Percentiles rank a stretch among this genome's conserved stretches.
phyloP scores from a whole-genome alignment of 768 basidiomycete genomes.

The Kwoniella dejecticola region DNA sequence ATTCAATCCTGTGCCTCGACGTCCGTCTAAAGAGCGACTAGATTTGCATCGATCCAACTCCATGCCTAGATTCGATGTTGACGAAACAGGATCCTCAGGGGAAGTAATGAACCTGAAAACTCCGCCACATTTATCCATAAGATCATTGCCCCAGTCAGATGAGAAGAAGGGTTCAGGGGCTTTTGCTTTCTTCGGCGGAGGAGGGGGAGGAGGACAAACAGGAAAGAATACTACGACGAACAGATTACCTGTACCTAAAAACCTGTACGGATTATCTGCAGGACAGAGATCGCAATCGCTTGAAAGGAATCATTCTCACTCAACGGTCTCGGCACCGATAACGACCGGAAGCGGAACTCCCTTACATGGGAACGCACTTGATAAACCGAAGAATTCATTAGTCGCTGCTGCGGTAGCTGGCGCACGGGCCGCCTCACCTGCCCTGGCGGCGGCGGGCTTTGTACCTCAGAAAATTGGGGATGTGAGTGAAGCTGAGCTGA shows the following conservation, averaged over 20 bases:
- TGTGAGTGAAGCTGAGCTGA: conserved; percentile 73
- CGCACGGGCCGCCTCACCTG: conserved; percentile 61
- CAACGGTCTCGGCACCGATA: neutral
- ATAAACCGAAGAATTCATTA: conserved; percentile 30
- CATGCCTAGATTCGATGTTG: conserved; percentile 48
- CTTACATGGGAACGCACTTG: neutral
- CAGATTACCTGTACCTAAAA: neutral
- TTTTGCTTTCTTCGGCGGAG: conserved; percentile 48
- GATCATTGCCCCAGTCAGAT: conserved; percentile 11
- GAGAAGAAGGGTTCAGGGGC: conserved; percentile 39
- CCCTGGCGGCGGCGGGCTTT: conserved; percentile 41
- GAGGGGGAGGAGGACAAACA: neutral
- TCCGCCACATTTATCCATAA: conserved; percentile 26
- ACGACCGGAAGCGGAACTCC: neutral
- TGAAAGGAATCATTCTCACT: neutral
- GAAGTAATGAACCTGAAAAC: conserved; percentile 40
- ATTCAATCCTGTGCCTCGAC: conserved; percentile 39
- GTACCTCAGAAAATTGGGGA: conserved; percentile 58
- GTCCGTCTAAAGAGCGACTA: conserved; percentile 36
- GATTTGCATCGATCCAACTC: conserved; percentile 34
- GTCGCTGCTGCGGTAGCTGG: conserved; percentile 69
- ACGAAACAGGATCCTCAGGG: conserved; percentile 45
- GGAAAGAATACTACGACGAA: neutral
- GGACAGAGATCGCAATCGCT: neutral
- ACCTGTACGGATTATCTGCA: conserved; percentile 5